Percentiles rank a stretch among this genome's conserved stretches.
Conservation (phyloP, 2,329 filamentous ascomycete species). For the Aspergillus persii region DNA sequence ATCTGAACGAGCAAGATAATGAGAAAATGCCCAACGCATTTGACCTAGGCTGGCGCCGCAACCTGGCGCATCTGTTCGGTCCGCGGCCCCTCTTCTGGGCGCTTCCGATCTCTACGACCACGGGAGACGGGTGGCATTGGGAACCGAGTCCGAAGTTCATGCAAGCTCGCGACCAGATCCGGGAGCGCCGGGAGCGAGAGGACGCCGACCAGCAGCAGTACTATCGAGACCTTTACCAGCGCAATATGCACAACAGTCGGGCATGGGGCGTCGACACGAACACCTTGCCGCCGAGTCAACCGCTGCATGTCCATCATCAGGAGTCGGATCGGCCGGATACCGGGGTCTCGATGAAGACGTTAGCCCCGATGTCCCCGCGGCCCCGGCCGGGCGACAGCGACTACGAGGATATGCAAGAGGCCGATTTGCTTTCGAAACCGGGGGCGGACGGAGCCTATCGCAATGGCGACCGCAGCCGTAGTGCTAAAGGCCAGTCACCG, state of each 20-base stretch:
- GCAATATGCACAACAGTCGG: slow-evolving; percentile 32
- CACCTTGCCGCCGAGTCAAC: slow-evolving; percentile 21
- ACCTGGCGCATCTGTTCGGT: slow-evolving; percentile 80
- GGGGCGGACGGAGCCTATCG: slow-evolving; percentile 8
- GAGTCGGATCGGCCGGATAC: slow-evolving; percentile 36
- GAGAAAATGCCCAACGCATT: slow-evolving; percentile 90
- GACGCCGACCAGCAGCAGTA: slow-evolving; percentile 30
- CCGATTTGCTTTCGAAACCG: slow-evolving; percentile 17
- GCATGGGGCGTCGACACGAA: slow-evolving; percentile 23
- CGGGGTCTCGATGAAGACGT: slow-evolving; percentile 44
- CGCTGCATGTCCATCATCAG: slow-evolving; percentile 12
- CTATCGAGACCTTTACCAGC: slow-evolving; percentile 35
- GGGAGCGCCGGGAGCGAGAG: slow-evolving; percentile 30
- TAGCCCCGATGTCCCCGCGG: slow-evolving; percentile 40
- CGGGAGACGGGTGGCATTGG: slow-evolving; percentile 92
- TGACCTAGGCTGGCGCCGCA: slow-evolving; percentile 78
- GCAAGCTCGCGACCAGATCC: slow-evolving; percentile 51
- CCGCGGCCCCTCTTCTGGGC: slow-evolving; percentile 70
- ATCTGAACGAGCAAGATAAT: slow-evolving; percentile 86
- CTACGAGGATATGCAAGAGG: slow-evolving; percentile 29
- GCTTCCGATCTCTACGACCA: slow-evolving; percentile 79
- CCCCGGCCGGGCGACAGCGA: slow-evolving; percentile 35
- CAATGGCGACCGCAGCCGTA: not conserved
- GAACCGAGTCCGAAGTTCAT: slow-evolving; percentile 79
- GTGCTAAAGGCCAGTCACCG: slow-evolving; percentile 13